phyloP scores from a whole-genome alignment of 768 basidiomycete genomes.

The Hysterangium stoloniferum region DNA sequence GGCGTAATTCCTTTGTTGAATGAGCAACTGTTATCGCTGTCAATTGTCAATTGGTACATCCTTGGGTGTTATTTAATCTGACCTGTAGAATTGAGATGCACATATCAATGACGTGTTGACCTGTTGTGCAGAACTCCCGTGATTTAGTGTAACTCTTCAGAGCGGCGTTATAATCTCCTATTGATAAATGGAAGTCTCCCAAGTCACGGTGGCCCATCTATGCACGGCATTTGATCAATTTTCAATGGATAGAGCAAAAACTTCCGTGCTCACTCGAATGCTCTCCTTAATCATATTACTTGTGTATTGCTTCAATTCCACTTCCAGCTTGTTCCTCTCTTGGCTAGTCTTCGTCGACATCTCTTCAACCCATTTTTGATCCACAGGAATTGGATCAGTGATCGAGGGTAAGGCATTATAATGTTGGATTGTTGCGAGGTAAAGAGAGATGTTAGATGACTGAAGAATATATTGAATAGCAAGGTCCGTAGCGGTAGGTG shows the following conservation, averaged over 20 bases:
- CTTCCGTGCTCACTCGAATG: conserved; percentile 59
- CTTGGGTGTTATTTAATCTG: conserved; percentile 15
- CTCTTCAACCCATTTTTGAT: conserved; percentile 71
- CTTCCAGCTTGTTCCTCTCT: conserved; percentile 81
- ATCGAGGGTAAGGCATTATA: conserved; percentile 34
- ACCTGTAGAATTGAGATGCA: conserved; percentile 79
- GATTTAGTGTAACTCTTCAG: conserved; percentile 85
- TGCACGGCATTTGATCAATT: background rate
- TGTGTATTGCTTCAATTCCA: conserved; percentile 89
- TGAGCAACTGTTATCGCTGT: conserved; percentile 68
- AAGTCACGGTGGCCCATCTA: conserved; percentile 91
- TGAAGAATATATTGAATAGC: conserved; percentile 56
- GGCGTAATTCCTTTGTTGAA: conserved; percentile 81
- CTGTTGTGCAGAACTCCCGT: conserved; percentile 87
- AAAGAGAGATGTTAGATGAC: conserved; percentile 51
- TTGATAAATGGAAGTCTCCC: conserved; percentile 65
- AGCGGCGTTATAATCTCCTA: conserved; percentile 64
- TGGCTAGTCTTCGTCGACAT: conserved; percentile 53
- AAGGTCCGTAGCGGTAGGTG: conserved; percentile 62
- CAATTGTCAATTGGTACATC: no score
- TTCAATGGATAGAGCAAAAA: background rate
- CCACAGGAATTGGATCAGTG: conserved; percentile 41
- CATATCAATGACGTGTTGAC: conserved; percentile 91
- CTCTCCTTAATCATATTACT: conserved; percentile 99
- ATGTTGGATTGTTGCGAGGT: conserved; percentile 18